phyloP scores from a whole-genome alignment of 2,329 filamentous ascomycete species.

The Aureobasidium sp. region DNA sequence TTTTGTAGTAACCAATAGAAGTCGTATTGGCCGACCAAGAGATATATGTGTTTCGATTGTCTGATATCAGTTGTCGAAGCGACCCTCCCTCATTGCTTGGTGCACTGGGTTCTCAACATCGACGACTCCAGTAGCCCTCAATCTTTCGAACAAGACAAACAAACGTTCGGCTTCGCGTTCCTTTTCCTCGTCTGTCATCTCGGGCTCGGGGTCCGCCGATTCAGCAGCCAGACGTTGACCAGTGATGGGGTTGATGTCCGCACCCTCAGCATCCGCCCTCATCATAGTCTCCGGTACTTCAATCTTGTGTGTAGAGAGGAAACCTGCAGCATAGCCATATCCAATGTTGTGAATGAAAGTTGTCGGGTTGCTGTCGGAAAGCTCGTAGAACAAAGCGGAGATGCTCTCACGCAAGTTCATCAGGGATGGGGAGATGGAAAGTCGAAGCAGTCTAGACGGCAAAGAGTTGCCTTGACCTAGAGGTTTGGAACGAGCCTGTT shows the following conservation, averaged over 20 bases:
- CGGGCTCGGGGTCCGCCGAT: constrained; percentile 46
- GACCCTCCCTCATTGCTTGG: constrained; percentile 58
- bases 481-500: constrained; percentile 65
- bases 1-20: too few species aligned
- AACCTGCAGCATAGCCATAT: constrained; percentile 88
- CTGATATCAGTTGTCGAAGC: constrained; percentile 52
- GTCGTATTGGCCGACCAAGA: background rate
- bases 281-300: constrained; percentile 60
- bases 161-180: constrained; percentile 82
- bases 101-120: constrained; percentile 72
- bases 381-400: constrained; percentile 73
- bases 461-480: constrained; percentile 69
- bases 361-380: constrained; percentile 71
- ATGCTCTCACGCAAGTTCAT: constrained; percentile 67
- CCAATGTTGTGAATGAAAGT: constrained; percentile 86
- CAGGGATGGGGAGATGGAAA: constrained; percentile 65
- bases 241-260: constrained; percentile 69
- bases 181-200: constrained; percentile 89
- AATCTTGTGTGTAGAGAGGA: constrained; percentile 77
- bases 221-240: constrained; percentile 55
- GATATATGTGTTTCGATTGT: background rate
- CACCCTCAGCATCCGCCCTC: constrained; percentile 41
- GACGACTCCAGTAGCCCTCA: constrained; percentile 68
- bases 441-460: constrained; percentile 65
- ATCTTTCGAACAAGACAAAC: constrained; percentile 80